Evolutionary conservation across 768 basidiomycete species (phyloP), one percentile per base, ranked within the genome.

Genomic region (Leccinum variicolor): DNA sequence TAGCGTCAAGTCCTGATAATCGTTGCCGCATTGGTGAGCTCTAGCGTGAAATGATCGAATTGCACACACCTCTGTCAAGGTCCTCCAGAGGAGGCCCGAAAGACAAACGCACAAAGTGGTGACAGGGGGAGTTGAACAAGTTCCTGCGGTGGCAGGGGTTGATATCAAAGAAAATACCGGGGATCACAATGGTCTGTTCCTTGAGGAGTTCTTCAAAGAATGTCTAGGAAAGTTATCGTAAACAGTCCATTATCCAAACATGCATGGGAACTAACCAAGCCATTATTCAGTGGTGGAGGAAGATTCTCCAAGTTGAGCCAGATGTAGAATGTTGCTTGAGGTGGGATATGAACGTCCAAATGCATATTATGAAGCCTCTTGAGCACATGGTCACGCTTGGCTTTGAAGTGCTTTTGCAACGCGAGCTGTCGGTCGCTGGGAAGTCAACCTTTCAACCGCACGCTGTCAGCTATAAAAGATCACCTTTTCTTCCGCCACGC

Each of bases 141-240:
- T 96, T 92, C 60, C 94, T 83, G 64, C 93, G 86, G 64, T 94
- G 89, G 15, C 88, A 57, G 23, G 89, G 90, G 72, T 79, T 67
- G 68, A 90, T 88, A 64, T 91, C 90, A 62, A 93, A 93, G 78
- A 93, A 94, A 63, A 90, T 90, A 11, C 94, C 94, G 5, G 93
- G 92, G 49, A 94, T 92, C 54, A 92, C 89, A 62, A 94, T 94
- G 10, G 92, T 90, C 73, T 92, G 81, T 73, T 92, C 89, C 74
- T 94, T 96, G 53, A 96, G 79, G 46, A 94, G 77, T 73, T 94
- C 94, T 67, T 96, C 94, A 68, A 98, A 98, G 84, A 98, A 96
- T 6, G 90, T 92, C 83, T 86, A 51, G 28, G 23, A 57, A 52
- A 21, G n/a, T 2, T 11, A 52, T 58, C 43, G 19, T 23, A 53